Evolutionary conservation across 768 basidiomycete genomes (phyloP), one percentile per base, ranked within the genome.

Genomic region (Cubamyces lactineus): DNA sequence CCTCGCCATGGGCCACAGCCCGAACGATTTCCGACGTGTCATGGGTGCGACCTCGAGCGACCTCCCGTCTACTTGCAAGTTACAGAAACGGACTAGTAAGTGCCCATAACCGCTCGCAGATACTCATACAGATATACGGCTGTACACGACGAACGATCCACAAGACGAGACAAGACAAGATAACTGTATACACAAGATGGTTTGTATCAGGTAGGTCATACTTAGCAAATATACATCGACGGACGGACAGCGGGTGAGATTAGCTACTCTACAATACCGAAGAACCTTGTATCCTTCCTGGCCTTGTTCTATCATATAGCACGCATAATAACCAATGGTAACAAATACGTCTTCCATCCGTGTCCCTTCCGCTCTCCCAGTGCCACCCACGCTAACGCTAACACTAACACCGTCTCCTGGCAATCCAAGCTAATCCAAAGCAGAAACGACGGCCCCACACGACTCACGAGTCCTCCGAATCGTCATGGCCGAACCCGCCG

Each of bases 401-500:
- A 34, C 34, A 34, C 34, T 34, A 5, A 34, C 34, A 6, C 11
- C 28, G 28, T 28, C 28, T 28, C 28, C 28, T 28, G 28, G 7
- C 28, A 9, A 1, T 11, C 34, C 9, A 34, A 11, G 5, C 34
- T 11, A 34, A 34, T 34, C 34, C 34, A 34, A 34, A 34, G 9
- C 34, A 34, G 34, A 34, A 34, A 34, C 34, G 34, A 34, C 34
- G 34, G 34, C 34, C 34, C 5, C 34, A 6, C 34, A 34, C 34
- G 34, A 34, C 19, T 28, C 40, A 57, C 39, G 65, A 61, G 8
- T 66, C 65, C 40, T 71, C 69, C 34, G 85, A 82, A 59, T 84
- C 85, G 45, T 85, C 84, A 50, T 77, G 77, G 39, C 80, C 83
- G 72, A 91, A 92, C 39, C 94, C 92, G 48, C 94, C 94, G 40